Evolutionary conservation across 345 rosid species (phyloP).

Genomic region (Mercurialis annua): DNA sequence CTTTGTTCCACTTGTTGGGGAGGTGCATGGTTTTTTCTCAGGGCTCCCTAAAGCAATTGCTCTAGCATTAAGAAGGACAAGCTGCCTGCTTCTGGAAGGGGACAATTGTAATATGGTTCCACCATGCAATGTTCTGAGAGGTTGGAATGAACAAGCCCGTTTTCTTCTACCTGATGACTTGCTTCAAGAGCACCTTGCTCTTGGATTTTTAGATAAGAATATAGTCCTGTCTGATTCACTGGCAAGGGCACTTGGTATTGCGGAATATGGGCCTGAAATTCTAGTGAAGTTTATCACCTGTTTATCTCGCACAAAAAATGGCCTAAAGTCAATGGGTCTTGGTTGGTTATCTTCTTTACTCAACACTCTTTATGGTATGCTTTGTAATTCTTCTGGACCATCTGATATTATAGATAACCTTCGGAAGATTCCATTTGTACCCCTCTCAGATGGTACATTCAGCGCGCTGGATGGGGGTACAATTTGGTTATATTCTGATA

Average conservation of each 20-base stretch:
- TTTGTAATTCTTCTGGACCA: slow-evolving; percentile 46
- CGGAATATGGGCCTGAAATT: slow-evolving; percentile 72
- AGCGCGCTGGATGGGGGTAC: slow-evolving; percentile 65
- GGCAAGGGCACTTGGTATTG: slow-evolving; percentile 73
- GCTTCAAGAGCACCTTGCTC: slow-evolving; percentile 75
- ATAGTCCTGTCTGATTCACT: slow-evolving; percentile 69
- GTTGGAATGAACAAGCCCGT: slow-evolving; percentile 71
- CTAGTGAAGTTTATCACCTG: slow-evolving; percentile 56
- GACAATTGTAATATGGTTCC: slow-evolving; percentile 67
- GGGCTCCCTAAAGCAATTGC: slow-evolving; percentile 67
- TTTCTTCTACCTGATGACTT: slow-evolving; percentile 53
- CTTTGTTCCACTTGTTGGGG: slow-evolving; percentile 84
- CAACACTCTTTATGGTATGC: slow-evolving; percentile 44
- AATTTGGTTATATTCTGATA: slow-evolving; percentile 80
- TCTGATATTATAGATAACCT: slow-evolving; percentile 43
- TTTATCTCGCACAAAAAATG: slow-evolving; percentile 50
- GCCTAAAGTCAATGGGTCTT: slow-evolving; percentile 59
- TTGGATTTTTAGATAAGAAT: slow-evolving; percentile 73
- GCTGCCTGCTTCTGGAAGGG: slow-evolving; percentile 83
- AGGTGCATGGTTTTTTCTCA: slow-evolving; percentile 91
- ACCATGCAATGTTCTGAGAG: slow-evolving; percentile 82
- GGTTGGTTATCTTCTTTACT: slow-evolving; percentile 77
- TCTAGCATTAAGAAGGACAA: slow-evolving; percentile 54
- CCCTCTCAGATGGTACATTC: slow-evolving; percentile 74
- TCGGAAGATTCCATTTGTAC: slow-evolving; percentile 62